phyloP scores from a whole-genome alignment of 2,329 filamentous ascomycete species.

The Colletotrichum siamense region DNA sequence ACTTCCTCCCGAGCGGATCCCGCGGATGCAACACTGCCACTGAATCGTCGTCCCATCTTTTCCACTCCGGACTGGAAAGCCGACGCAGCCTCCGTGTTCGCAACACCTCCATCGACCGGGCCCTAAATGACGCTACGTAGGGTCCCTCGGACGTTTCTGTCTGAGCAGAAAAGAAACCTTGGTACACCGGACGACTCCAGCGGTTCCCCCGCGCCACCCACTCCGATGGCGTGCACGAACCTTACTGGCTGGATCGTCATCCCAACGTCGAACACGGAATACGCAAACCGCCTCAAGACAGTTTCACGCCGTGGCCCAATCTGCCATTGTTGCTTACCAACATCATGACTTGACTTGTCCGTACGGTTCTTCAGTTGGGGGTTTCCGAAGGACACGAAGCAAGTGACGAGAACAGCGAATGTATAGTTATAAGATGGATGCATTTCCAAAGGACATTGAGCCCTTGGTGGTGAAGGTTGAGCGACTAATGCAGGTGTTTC shows the following conservation, averaged over 20 bases:
- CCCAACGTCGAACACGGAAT: not conserved
- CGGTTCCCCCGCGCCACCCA: not conserved
- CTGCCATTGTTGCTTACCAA: not conserved
- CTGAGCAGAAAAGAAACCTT: not conserved
- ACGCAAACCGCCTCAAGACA: not conserved
- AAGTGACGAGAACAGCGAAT: not conserved
- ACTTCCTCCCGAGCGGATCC: not conserved
- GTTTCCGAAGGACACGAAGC: not conserved
- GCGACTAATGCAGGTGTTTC: not conserved
- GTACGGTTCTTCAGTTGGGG: not conserved
- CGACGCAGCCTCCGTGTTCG: not conserved
- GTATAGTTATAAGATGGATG: not conserved
- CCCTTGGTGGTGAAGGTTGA: not conserved
- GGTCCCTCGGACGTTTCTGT: not conserved
- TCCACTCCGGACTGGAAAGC: not conserved
- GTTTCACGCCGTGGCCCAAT: not conserved
- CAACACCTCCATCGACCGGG: not conserved
- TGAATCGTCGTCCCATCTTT: not conserved
- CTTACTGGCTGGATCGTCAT: not conserved
- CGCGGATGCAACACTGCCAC: not conserved
- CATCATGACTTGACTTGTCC: not conserved
- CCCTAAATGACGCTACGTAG: not conserved
- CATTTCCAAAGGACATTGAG: not conserved
- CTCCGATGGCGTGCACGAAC: not conserved
- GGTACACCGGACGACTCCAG: conserved; percentile 5